Percentiles rank a stretch among this genome's conserved stretches.
phyloP scores from a whole-genome alignment of 2,329 filamentous ascomycete genomes.

The Pseudopithomyces chartarum region DNA sequence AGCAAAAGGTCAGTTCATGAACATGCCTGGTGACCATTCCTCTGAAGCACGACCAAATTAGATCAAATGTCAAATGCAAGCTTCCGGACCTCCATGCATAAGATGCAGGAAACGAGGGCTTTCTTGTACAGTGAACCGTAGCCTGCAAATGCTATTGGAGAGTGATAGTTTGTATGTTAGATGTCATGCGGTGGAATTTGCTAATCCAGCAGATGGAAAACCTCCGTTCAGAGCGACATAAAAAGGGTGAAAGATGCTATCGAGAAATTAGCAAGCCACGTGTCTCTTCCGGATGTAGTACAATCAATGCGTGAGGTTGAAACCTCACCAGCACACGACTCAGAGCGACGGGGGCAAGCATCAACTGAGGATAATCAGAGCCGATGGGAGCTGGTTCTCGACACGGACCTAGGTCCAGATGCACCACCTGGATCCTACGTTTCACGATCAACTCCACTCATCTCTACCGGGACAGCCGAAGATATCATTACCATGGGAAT shows the following conservation, averaged over 20 bases:
- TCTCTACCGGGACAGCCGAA: background rate
- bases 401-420: background rate
- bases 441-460: background rate
- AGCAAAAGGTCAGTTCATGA: slow-evolving; percentile 29
- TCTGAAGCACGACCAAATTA: slow-evolving; percentile 9
- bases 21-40: slow-evolving; percentile 17
- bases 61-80: slow-evolving; percentile 51
- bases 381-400: background rate
- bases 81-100: slow-evolving; percentile 45
- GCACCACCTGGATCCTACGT: background rate
- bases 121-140: slow-evolving; percentile 49
- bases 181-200: too few relatives aligned
- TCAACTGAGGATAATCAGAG: background rate
- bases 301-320: background rate
- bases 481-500: background rate
- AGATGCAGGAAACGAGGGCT: slow-evolving; percentile 49
- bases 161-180: slow-evolving; percentile 40
- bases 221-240: slow-evolving; percentile 44
- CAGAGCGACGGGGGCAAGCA: background rate
- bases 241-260: slow-evolving; percentile 44
- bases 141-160: slow-evolving; percentile 50
- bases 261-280: slow-evolving; percentile 24
- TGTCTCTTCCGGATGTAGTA: background rate
- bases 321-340: background rate
- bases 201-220: slow-evolving; percentile 44